A percentile compares a stretch with the other conserved stretches of the same genome.
These are phyloP conservation scores for Malus hybrid DNA, from an alignment of 331 rosid species.

Conservation along the genomic window DNA sequence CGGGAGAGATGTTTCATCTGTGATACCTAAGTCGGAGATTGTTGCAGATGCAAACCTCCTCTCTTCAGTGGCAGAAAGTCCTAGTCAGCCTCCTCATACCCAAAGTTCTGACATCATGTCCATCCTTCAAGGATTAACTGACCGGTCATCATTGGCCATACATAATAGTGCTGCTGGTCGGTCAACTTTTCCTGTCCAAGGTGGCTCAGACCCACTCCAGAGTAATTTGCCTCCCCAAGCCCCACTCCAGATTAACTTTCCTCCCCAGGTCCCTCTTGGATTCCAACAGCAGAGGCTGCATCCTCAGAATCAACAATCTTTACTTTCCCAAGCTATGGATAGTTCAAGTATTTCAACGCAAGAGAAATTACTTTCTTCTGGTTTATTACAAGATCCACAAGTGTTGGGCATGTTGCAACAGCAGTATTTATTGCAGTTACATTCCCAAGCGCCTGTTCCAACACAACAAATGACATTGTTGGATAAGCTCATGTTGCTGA, in stretches of 20 bases:
- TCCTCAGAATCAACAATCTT: constrained; percentile 53
- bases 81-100: constrained; percentile 38
- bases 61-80: constrained; percentile 42
- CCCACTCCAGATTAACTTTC: constrained; percentile 33
- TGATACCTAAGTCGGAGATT: constrained; percentile 47
- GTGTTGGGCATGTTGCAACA: constrained; percentile 69
- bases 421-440: constrained; percentile 71
- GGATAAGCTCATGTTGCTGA: constrained; percentile 63
- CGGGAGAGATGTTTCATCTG: constrained; percentile 51
- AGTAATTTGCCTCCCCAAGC: constrained; percentile 52
- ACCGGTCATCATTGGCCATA: constrained; percentile 44
- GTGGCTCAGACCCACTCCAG: constrained; percentile 52
- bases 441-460: constrained; percentile 67
- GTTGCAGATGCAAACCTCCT: constrained; percentile 45
- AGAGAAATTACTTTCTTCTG: constrained; percentile 64
- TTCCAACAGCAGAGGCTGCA: constrained; percentile 69
- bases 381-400: constrained; percentile 78
- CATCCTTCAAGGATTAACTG: constrained; percentile 60
- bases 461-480: constrained; percentile 60
- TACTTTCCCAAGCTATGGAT: constrained; percentile 54
- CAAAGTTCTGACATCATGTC: constrained; percentile 66
- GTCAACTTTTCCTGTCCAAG: constrained; percentile 59
- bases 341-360: constrained; percentile 42
- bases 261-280: constrained; percentile 62
- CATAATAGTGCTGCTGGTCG: constrained; percentile 54